Percentiles rank a stretch among this genome's conserved stretches.
Conservation (phyloP, 306 rosid genomes). For the Cicer chorassanicum region DNA sequence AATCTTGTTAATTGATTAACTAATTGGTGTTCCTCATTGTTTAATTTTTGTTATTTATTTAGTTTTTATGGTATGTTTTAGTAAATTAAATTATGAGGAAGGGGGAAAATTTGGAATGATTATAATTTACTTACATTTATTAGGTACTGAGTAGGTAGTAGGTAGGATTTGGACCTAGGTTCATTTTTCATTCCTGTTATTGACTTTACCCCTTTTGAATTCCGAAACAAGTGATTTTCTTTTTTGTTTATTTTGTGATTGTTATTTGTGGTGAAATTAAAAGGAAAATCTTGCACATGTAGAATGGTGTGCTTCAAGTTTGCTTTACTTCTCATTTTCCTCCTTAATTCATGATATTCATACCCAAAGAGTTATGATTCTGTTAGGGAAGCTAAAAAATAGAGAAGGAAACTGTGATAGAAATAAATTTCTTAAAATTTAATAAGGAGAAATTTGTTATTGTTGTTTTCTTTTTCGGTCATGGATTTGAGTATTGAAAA, state of each 20-base stretch:
- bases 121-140: background rate
- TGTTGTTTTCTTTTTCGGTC: too few species aligned
- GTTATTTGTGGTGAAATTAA: background rate
- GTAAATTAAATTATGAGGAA: background rate
- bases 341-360: conserved; percentile 11
- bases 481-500: background rate
- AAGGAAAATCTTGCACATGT: background rate
- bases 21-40: background rate
- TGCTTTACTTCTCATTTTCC: conserved; percentile 1
- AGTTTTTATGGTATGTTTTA: background rate
- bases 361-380: background rate
- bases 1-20: background rate
- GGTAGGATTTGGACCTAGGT: background rate
- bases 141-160: background rate
- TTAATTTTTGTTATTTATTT: background rate
- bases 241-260: background rate
- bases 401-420: background rate
- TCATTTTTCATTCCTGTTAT: background rate
- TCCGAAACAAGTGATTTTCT: background rate
- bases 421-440: too few species aligned
- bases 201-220: conserved; percentile 7
- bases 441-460: too few species aligned
- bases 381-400: background rate
- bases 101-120: background rate
- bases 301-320: background rate